Evolutionary conservation across 768 basidiomycete genomes (phyloP).

Genomic region (Scleroderma citrinum): DNA sequence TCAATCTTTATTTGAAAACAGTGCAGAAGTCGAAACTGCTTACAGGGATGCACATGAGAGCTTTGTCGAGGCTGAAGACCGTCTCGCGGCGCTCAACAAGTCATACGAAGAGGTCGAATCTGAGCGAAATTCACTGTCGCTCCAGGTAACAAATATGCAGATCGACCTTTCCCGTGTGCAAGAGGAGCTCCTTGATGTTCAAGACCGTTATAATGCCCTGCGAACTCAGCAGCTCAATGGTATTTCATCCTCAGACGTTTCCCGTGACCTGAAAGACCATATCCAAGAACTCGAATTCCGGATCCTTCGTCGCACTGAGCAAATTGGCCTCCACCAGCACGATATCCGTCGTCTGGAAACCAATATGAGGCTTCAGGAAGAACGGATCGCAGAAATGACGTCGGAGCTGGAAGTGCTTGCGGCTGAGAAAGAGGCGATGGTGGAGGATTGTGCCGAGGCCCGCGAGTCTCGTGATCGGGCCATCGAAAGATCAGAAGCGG

Average conservation of each 20-base stretch:
- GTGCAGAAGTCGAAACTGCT: conserved; percentile 28
- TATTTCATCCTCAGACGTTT: conserved; percentile 54
- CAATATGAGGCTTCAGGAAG: conserved; percentile 70
- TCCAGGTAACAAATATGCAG: conserved; percentile 59
- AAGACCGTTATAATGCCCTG: conserved; percentile 54
- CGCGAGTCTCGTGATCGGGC: conserved; percentile 69
- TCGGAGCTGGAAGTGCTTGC: conserved; percentile 59
- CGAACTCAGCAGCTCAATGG: conserved; percentile 62
- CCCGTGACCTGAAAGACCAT: conserved; percentile 51
- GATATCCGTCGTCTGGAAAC: conserved; percentile 73
- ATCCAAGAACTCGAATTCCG: conserved; percentile 65
- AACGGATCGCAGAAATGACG: conserved; percentile 64
- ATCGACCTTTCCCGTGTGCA: conserved; percentile 49
- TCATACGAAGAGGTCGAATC: conserved; percentile 54
- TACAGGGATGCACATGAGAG: conserved; percentile 31
- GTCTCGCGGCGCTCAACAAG: conserved; percentile 39
- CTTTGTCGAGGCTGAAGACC: conserved; percentile 30
- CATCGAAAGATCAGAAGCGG: conserved; percentile 44
- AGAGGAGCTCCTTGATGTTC: conserved; percentile 49
- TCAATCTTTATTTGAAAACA: conserved; percentile 25
- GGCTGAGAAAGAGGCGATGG: conserved; percentile 72
- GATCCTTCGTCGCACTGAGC: conserved; percentile 60
- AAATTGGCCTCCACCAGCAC: conserved; percentile 74
- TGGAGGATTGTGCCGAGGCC: conserved; percentile 78
- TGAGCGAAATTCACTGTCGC: conserved; percentile 58